Base-by-base conservation (phyloP, 371 early-diverging fungal species). In the Capillidium heterosporum region DNA sequence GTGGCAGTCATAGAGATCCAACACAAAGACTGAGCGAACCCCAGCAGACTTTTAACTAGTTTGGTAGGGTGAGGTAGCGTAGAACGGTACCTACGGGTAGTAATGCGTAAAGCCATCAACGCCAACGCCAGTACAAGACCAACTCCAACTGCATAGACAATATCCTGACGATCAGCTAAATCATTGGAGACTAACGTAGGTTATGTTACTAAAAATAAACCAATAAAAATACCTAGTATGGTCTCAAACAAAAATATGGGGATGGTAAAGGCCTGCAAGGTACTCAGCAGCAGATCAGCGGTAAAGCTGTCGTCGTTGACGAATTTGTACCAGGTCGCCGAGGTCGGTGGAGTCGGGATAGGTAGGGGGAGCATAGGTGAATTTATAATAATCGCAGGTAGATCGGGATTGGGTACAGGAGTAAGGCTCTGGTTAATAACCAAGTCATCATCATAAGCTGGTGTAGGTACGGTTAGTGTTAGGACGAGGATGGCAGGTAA, bases 1-100 rank as follows among this genome's bases (percentile, higher is more conserved):
- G 82, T 85, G 2, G 88, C 86, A n/a, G 85, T 71, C 19, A 86
- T 58, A 63, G 75, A 85, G 7, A 89, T 84, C 89, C 89, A 89
- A 0, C 72, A 66, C 21, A 89, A 70, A 1, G 83, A 81, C 10
- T 79, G 64, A 10, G 68, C 62, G 60, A 89, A 86, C 1, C 89
- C 89, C 11, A 82, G 62, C 63, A 78, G 74, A 21, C 78, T 74
- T 46, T 82, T 11, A 10, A 49, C 13, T 10, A 49, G 24, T 35
- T 35, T 35, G 24, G 49, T 49, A 19, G 15, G 24, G 13, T 31
- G 19, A n/a, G 49, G 27, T 19, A 28, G 13, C 10, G 23, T 28
- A 10, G 31, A 8, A 31, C 28, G 15, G 24, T 26, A 26, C 28
- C 49, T 11, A 31, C 28, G 49, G 49, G 23, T 49, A 8, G 28